Evolutionary conservation across 2,329 filamentous ascomycete genomes (phyloP), one percentile per base, ranked within the genome.

Genomic region (Thielaviopsis punctulata): DNA sequence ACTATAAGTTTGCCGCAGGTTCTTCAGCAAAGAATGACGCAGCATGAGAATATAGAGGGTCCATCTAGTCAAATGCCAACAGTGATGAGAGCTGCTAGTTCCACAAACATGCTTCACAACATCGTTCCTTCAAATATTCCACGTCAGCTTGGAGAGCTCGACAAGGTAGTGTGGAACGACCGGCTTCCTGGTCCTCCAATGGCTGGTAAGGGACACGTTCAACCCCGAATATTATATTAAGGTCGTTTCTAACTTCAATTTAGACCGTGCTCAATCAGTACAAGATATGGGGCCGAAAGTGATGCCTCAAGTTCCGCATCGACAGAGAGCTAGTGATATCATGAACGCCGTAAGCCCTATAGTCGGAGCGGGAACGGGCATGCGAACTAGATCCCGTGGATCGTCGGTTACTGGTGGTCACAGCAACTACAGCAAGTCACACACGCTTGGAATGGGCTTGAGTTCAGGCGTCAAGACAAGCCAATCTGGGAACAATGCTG

Each of bases 381-480:
- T 19, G 10, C n/a, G 36, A 4, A 41, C 8, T 18, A 41, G 36
- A 41, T 41, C 36, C n/a, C 36, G 36, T 8, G 36, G 36, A 19
- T 41, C 36, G 18, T 41, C 36, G 2, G 36, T 41, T 41, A 19
- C 36, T 41, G 36, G 36, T 4, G 36, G 36, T 41, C 36, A 41
- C 9, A 41, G 36, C 36, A 41, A 19, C 36, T 41, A 41, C 36
- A 41, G 15, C 15, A 39, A 41, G 36, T 19, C 36, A 18, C 36
- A 41, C 36, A 41, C 36, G 18, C 36, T 18, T 41, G 36, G 36
- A 15, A 41, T 58, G 57, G 45, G 23, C 7, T 19, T 52, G 18
- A 52, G 50, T 47, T 52, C 53, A 2, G 52, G 52, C 3, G 51
- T 54, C 33, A 54, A 52, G 23, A 41, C 48, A 12, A 54, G 52